Evolutionary conservation across 345 rosid genomes (phyloP), one percentile per base, ranked within the genome.

Genomic region (Psidium friedrichsthalianum): DNA sequence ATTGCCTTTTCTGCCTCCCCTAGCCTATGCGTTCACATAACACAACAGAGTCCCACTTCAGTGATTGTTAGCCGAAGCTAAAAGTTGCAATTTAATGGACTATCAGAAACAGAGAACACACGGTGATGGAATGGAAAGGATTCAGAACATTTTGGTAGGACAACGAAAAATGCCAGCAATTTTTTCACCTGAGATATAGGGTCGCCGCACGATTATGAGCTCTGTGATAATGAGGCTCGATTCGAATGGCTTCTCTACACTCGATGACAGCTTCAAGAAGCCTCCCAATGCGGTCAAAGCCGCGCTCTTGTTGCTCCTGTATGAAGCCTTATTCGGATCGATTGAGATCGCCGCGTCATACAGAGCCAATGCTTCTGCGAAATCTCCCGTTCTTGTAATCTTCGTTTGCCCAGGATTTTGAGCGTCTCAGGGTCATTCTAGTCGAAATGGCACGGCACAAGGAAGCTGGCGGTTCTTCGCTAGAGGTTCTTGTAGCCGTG

Each of bases 191-290:
- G 92, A 95, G 91, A 87, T 94, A 90, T 86, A 98, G 92, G 83
- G 92, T 96, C 32, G 96, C 99, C 55, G 96, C 88, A 22, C 99
- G 98, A 88, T 93, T 96, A 61, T 98, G 99, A 87, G 99, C 99
- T 54, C 99, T 88, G 58, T 96, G 98, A 84, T 98, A 96, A 86
- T 88, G 88, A 27, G 97, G 93, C 83, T 95, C 95, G 25, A 94
- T 90, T 84, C 92, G 90, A 29, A 93, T 88, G 78, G 98, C 98
- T 87, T 93, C 96, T 90, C 90, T 91, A 84, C 98, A 95, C 85
- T 94, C 98, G 25, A 83, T 82, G n/a, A 90, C 88, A 51, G 98
- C 99, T 59, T 97, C 99, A 36, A 85, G 44, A 54, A 93, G 88
- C n/a, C 94, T 94, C 86, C 98, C 52, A 95, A 91, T 81, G 95